A percentile compares a stretch with the other conserved stretches of the same genome.
These are phyloP conservation scores for Penicillium robsamsonii DNA, from an alignment of 495 filamentous ascomycete species.

Conservation along the genomic window DNA sequence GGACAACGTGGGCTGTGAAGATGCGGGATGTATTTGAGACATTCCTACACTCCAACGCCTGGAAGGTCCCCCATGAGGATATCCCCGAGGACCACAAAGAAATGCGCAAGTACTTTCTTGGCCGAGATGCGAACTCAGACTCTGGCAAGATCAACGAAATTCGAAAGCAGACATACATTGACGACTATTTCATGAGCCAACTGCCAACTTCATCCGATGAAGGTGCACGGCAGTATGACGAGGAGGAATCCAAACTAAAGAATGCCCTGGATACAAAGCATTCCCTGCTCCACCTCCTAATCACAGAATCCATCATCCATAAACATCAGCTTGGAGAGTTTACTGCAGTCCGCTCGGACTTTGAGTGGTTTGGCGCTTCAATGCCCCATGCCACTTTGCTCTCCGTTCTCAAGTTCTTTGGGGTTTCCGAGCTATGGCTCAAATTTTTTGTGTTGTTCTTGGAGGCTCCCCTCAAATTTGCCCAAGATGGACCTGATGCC, in stretches of 20 bases:
- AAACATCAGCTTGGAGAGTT: constrained; percentile 55
- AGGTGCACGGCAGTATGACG: constrained; percentile 33
- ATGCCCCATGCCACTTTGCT: constrained; percentile 60
- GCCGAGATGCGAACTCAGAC: constrained; percentile 11
- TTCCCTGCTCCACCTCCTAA: constrained; percentile 57
- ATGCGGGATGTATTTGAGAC: constrained; percentile 44
- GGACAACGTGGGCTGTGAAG: constrained; percentile 57
- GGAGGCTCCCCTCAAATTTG: constrained; percentile 58
- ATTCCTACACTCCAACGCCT: constrained; percentile 36
- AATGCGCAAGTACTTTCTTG: constrained; percentile 51
- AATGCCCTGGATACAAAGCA: constrained; percentile 57
- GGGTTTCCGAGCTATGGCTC: constrained; percentile 57
- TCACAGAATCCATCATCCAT: constrained; percentile 61
- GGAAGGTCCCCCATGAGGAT: constrained; percentile 33
- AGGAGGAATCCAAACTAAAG: constrained; percentile 22
- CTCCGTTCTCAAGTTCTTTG: constrained; percentile 57
- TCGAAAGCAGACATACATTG: constrained; percentile 40
- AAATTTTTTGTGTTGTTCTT: constrained; percentile 61
- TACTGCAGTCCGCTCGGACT: constrained; percentile 60
- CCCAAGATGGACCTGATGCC: constrained; percentile 48
- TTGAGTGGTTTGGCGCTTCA: constrained; percentile 60
- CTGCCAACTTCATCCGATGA: constrained; percentile 31
- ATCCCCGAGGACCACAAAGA: constrained; percentile 46
- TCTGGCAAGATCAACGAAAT: constrained; percentile 30
- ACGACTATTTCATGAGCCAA: constrained; percentile 56